Evolutionary conservation across 2,329 filamentous ascomycete genomes (phyloP).

Genomic region (Pestalotiopsis sp.): DNA sequence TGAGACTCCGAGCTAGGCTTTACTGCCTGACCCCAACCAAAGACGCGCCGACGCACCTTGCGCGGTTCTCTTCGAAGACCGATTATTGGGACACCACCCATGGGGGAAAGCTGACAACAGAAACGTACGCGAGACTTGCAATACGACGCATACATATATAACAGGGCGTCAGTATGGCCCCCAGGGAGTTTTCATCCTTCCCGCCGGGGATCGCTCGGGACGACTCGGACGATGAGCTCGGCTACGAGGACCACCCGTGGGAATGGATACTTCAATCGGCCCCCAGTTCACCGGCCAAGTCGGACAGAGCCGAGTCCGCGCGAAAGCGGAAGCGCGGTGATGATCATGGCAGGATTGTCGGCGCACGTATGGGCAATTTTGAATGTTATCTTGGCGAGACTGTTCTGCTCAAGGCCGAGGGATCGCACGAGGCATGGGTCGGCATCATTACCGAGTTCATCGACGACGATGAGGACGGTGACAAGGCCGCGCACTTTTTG

Average conservation of each 20-base stretch:
- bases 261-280: conserved; percentile 71
- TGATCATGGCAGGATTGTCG: conserved; percentile 62
- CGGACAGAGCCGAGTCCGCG: conserved; percentile 12
- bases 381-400: conserved; percentile 80
- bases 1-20: neutral
- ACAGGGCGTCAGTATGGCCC: conserved; percentile 10
- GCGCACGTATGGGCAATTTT: conserved; percentile 80
- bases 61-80: too few relatives aligned
- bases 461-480: conserved; percentile 69
- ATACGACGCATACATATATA: too few relatives aligned
- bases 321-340: conserved; percentile 37
- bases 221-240: conserved; percentile 87
- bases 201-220: conserved; percentile 68
- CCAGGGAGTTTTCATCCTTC: conserved; percentile 20
- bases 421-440: conserved; percentile 85
- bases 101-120: too few relatives aligned
- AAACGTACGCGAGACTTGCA: too few relatives aligned
- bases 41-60: neutral
- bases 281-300: conserved; percentile 4
- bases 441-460: conserved; percentile 84
- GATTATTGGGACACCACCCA: too few relatives aligned
- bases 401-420: conserved; percentile 85
- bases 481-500: conserved; percentile 85
- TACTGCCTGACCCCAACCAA: neutral
- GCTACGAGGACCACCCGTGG: conserved; percentile 71